These are phyloP conservation scores for Lactarius akahatsu DNA, from an alignment of 768 basidiomycete species.

Conservation along the genomic window DNA sequence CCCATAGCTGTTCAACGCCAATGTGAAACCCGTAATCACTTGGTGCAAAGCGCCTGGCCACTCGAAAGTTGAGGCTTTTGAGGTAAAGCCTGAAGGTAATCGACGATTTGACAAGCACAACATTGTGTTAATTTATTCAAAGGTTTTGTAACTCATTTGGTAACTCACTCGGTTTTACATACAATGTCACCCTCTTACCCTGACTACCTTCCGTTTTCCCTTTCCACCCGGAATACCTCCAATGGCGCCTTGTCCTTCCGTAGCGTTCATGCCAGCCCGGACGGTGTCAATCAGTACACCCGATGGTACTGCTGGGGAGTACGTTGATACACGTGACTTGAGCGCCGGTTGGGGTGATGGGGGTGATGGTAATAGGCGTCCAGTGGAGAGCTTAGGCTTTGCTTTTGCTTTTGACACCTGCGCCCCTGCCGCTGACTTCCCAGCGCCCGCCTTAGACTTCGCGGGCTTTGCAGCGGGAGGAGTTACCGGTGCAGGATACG, in stretches of 20 bases:
- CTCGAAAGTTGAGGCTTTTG: not conserved
- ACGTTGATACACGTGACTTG: conserved; percentile 47
- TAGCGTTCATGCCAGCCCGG: conserved; percentile 29
- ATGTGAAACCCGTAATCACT: not conserved
- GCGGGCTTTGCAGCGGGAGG: conserved; percentile 36
- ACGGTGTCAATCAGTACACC: conserved; percentile 28
- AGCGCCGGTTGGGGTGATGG: conserved; percentile 76
- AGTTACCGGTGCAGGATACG: conserved; percentile 33
- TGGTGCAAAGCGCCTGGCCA: not conserved
- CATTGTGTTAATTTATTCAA: conserved; percentile 17
- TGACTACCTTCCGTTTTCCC: conserved; percentile 30
- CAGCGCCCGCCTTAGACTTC: conserved; percentile 30
- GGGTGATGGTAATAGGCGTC: conserved; percentile 59
- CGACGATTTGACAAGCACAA: conserved; percentile 4
- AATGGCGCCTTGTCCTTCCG: conserved; percentile 19
- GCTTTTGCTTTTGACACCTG: conserved; percentile 32
- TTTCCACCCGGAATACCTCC: conserved; percentile 26
- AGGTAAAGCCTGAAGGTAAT: not conserved
- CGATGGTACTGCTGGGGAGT: conserved; percentile 27
- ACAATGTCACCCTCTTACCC: conserved; percentile 24
- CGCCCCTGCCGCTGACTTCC: conserved; percentile 31
- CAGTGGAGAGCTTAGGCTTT: conserved; percentile 28
- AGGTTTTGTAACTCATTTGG: conserved; percentile 8
- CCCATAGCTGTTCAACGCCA: not conserved
- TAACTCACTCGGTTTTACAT: conserved; percentile 7